phyloP scores from a whole-genome alignment of 2,329 filamentous ascomycete genomes.

The Chrysoporthe deuterocubensis region DNA sequence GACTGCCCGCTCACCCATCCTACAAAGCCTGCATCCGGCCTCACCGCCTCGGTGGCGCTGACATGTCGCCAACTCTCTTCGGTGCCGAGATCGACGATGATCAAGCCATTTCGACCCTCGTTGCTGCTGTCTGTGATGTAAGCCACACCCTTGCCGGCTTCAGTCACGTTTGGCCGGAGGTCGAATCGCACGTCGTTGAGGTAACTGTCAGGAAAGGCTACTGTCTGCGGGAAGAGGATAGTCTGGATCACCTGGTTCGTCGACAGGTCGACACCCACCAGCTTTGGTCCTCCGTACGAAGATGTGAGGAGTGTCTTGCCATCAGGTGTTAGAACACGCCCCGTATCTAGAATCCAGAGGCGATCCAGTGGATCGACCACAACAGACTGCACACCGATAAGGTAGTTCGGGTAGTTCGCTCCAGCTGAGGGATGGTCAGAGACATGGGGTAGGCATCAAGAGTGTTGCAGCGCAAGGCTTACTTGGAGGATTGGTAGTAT shows the following conservation, averaged over 20 bases:
- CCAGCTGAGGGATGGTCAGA: slow-evolving; percentile 33
- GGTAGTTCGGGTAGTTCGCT: slow-evolving; percentile 51
- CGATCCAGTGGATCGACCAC: slow-evolving; percentile 54
- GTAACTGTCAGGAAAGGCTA: slow-evolving; percentile 53
- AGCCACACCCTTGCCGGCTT: slow-evolving; percentile 49
- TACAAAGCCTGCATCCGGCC: slow-evolving; percentile 48
- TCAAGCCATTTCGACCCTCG: slow-evolving; percentile 53
- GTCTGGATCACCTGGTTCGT: slow-evolving; percentile 52
- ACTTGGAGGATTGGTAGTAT: slow-evolving; percentile 48
- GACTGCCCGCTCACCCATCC: slow-evolving; percentile 53
- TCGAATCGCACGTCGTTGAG: slow-evolving; percentile 60
- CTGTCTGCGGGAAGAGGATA: slow-evolving; percentile 50
- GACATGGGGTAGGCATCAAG: neutral
- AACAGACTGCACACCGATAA: slow-evolving; percentile 56
- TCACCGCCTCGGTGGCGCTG: slow-evolving; percentile 45
- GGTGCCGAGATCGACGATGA: slow-evolving; percentile 53
- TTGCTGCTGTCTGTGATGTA: slow-evolving; percentile 57
- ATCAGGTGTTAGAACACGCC: slow-evolving; percentile 37
- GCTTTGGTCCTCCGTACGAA: slow-evolving; percentile 53
- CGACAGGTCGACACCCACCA: slow-evolving; percentile 51
- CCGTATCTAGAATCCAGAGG: slow-evolving; percentile 59
- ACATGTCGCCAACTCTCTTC: slow-evolving; percentile 55
- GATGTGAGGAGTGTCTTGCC: slow-evolving; percentile 50
- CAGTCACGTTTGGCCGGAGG: slow-evolving; percentile 45
- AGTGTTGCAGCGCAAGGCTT: neutral